Percentiles rank a stretch among this genome's conserved stretches.
These are phyloP conservation scores for Trypethelium eluteriae DNA, from an alignment of 495 filamentous ascomycete genomes.

Conservation along the genomic window DNA sequence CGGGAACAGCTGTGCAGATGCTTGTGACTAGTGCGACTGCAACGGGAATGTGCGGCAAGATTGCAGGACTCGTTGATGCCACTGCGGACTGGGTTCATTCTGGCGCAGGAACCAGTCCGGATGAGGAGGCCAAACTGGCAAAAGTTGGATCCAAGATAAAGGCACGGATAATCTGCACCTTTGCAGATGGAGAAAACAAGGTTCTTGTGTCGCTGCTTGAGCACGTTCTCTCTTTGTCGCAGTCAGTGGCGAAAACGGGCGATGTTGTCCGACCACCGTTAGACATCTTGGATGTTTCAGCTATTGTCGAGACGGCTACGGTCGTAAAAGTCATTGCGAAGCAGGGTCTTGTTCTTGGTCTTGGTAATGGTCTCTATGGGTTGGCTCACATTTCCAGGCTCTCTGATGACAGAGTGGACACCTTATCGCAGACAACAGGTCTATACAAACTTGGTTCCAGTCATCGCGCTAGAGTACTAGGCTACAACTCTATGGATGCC, in stretches of 20 bases:
- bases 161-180: conserved; percentile 77
- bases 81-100: conserved; percentile 88
- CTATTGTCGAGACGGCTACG: conserved; percentile 65
- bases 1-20: conserved; percentile 80
- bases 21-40: conserved; percentile 63
- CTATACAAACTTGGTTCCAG: conserved; percentile 65
- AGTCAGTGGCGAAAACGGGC: conserved; percentile 31
- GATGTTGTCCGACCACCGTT: conserved; percentile 35
- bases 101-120: conserved; percentile 55
- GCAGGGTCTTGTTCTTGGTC: conserved; percentile 71
- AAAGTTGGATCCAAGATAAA: conserved; percentile 76
- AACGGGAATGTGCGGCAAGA: conserved; percentile 65
- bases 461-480: conserved; percentile 74
- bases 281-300: conserved; percentile 59
- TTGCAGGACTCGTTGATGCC: conserved; percentile 84
- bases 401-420: conserved; percentile 78
- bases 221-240: conserved; percentile 62
- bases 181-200: conserved; percentile 73
- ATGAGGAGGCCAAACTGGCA: conserved; percentile 64
- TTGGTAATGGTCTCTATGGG: conserved; percentile 66
- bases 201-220: conserved; percentile 78
- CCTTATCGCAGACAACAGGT: conserved; percentile 64
- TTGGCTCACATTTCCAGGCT: conserved; percentile 92
- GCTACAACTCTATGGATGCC: conserved; percentile 80
- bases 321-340: conserved; percentile 69